Evolutionary conservation across 2,329 filamentous ascomycete genomes (phyloP), one percentile per base, ranked within the genome.

Genomic region (Pseudocercospora crystallina): DNA sequence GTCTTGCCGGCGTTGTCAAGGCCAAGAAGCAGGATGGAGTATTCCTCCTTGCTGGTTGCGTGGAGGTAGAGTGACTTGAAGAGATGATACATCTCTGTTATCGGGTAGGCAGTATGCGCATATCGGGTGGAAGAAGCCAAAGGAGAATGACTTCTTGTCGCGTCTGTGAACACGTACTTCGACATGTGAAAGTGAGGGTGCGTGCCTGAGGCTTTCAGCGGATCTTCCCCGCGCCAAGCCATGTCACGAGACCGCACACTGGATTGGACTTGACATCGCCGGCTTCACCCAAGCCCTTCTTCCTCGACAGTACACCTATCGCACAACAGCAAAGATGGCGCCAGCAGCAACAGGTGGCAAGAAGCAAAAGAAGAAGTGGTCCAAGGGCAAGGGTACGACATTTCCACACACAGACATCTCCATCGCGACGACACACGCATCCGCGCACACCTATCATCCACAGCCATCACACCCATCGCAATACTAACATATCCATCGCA

Each of bases 1-100:
- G 94, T 97, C 79, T 97, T 97, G 72, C 94, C 94, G 54, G 94
- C 94, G 70, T 97, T 97, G 78, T 97, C 94, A 67, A 97, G 88
- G 57, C 94, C 94, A 64, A 97, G 88, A 61, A 97, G 86, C 67
- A 97, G 89, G 66, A 96, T 89, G 15, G 92, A 96, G 79, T 96
- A 97, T 77, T 97, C 92, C 94, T 97, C 91, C 82, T 96, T 97
- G 74, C 90, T 95, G 13, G 92, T 97, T 50, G 90, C 92, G 70
- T 96, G 89, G 65, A 94, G 83, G 74, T 97, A 99, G 51, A 99
- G 80, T 53, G 90, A 91, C 72, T 96, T 96, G 66, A 89, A 85
- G 63, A 99, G 84, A 76, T 97, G 92, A 76, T 96, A 97, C 92
- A 96, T 96, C 40, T 54, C 50, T 43, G 42, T 52, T 54, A 48